A percentile compares a stretch with the other conserved stretches of the same genome.
Evolutionary conservation across 768 basidiomycete genomes (phyloP).

Genomic region (Rhodotorula toruloides): DNA sequence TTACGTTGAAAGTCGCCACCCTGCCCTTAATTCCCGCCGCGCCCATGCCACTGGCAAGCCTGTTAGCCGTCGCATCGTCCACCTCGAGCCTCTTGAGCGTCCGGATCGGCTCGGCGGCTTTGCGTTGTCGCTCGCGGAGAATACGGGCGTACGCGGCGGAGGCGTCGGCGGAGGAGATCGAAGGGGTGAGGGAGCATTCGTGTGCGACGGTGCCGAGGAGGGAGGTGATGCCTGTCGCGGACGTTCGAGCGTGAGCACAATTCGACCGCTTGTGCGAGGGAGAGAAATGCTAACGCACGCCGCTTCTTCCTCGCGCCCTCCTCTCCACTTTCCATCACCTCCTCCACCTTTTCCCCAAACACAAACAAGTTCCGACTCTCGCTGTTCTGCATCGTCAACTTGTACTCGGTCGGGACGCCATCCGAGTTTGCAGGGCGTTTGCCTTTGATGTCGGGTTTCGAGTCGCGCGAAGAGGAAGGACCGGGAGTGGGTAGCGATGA

Average conservation of each 20-base stretch:
- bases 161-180: constrained; percentile 18
- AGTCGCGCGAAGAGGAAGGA: constrained; percentile 55
- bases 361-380: constrained; percentile 72
- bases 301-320: constrained; percentile 32
- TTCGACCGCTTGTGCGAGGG: background rate
- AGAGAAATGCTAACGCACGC: background rate
- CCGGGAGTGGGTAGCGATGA: constrained; percentile 61
- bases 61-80: constrained; percentile 35
- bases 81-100: constrained; percentile 40
- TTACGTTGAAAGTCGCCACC: constrained; percentile 37
- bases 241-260: rapidly evolving
- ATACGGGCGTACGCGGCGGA: constrained; percentile 39
- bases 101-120: constrained; percentile 41
- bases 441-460: constrained; percentile 44
- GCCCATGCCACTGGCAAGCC: constrained; percentile 37
- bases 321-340: constrained; percentile 54
- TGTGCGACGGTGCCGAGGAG: constrained; percentile 39
- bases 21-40: constrained; percentile 31
- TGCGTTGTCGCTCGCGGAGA: constrained; percentile 39
- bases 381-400: constrained; percentile 81
- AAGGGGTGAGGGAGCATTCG: constrained; percentile 42
- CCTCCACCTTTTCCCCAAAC: constrained; percentile 74
- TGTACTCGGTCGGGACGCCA: constrained; percentile 61
- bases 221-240: constrained; percentile 21
- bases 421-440: constrained; percentile 17